These are phyloP conservation scores for Pseudohalonectria lignicola DNA, from an alignment of 2,329 filamentous ascomycete species.

Conservation along the genomic window DNA sequence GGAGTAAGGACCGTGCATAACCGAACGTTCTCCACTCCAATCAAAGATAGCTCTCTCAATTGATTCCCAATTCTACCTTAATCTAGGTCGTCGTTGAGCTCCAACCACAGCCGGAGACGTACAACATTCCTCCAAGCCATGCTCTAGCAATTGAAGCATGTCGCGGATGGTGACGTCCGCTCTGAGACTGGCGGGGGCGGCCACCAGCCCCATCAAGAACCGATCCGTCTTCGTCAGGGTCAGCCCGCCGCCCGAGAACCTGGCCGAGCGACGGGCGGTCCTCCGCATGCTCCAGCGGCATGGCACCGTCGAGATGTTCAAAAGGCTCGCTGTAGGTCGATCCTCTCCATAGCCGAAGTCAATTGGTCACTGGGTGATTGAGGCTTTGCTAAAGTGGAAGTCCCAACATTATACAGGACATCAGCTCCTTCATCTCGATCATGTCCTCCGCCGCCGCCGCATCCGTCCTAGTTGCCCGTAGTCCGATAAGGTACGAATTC, in stretches of 20 bases:
- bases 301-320: conserved; percentile 41
- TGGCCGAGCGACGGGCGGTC: conserved; percentile 44
- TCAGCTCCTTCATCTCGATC: conserved; percentile 38
- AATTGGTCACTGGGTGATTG: no score
- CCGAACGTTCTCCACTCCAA: no score
- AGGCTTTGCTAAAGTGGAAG: background rate
- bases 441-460: conserved; percentile 28
- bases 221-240: conserved; percentile 35
- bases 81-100: no score
- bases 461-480: conserved; percentile 25
- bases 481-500: conserved; percentile 36
- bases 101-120: no score
- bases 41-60: no score
- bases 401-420: conserved; percentile 21
- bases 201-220: no score
- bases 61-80: no score
- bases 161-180: background rate
- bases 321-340: conserved; percentile 27
- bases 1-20: no score
- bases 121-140: no score
- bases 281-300: conserved; percentile 38
- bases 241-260: conserved; percentile 35
- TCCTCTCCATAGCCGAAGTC: background rate
- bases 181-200: no score
- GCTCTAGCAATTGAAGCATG: no score